Base-by-base conservation (phyloP, 208 protist genomes). In the Leptomonas seymouri region DNA sequence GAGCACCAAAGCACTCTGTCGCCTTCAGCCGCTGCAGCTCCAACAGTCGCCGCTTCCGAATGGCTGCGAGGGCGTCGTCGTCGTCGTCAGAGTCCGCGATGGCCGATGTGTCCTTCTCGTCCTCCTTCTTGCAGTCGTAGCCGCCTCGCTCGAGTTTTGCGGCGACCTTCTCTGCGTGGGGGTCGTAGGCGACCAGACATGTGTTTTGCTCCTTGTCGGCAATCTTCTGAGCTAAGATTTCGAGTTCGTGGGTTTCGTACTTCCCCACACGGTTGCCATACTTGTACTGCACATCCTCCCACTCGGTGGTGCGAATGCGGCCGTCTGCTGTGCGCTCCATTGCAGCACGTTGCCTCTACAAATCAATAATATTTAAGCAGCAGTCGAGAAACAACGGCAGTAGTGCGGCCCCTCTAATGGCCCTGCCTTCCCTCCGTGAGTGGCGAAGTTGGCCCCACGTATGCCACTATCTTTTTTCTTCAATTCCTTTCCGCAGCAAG, bases 251-350 rank as follows among this genome's bases (percentile, higher is more conserved):
- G 6, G 85, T 92, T 15, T 82, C 76, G 67, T 97, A 97, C 71
- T 92, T 89, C 2, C 89, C 93, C 4, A 94, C 86, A 16, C 82
- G 80, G 67, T 97, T 97, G 57, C 93, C 93, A 41, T 90, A 85
- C 49, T 90, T 87, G 81, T 96, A 97, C 72, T 97, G 93, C 49
- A 96, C 70, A 67, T 97, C 93, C 70, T 97, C 93, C 91, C 93
- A 97, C 78, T 97, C 89, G 14, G 90, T 94, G 5, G 93, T 97
- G 51, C 77, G 87, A 41, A 97, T 93, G 25, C 87, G 86, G 23
- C 84, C 67, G 65, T 95, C 83, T 0, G 93, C 93, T 12, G 72
- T 83, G 15, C 93, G 82, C 75, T 97, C 88, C 81, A 94, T 91
- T 54, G 68, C 30, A 11, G 12, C 9, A 12, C 34, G 3, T 3